Evolutionary conservation across 2,329 filamentous ascomycete species (phyloP).

Genomic region (Orbilia javanica): DNA sequence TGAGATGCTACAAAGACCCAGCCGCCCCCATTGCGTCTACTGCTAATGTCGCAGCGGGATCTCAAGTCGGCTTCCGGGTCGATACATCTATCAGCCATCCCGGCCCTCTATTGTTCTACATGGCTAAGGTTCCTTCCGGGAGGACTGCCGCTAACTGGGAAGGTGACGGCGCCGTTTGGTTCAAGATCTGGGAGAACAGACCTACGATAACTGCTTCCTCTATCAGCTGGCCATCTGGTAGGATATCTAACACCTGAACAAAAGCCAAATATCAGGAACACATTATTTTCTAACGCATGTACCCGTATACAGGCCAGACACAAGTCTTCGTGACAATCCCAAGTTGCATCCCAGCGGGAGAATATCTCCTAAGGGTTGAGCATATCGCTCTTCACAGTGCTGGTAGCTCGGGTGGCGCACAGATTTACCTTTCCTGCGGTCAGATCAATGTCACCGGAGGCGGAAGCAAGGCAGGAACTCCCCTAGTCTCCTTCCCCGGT

Average conservation of each 20-base stretch:
- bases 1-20: conserved; percentile 68
- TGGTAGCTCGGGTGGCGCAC: conserved; percentile 63
- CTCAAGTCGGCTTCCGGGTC: conserved; percentile 62
- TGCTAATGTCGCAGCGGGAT: conserved; percentile 65
- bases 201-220: conserved; percentile 61
- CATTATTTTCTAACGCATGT: background rate
- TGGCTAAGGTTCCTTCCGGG: conserved; percentile 64
- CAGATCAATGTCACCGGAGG: conserved; percentile 67
- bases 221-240: conserved; percentile 60
- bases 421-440: conserved; percentile 68
- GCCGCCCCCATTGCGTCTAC: conserved; percentile 64
- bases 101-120: conserved; percentile 66
- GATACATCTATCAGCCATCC: conserved; percentile 65
- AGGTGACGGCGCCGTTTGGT: conserved; percentile 65
- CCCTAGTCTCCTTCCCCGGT: conserved; percentile 67
- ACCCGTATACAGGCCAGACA: conserved; percentile 37
- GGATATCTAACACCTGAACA: background rate
- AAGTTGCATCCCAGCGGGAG: conserved; percentile 65
- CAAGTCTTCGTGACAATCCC: conserved; percentile 65
- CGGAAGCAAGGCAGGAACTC: conserved; percentile 65
- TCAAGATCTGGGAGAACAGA: conserved; percentile 65
- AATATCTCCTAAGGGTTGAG: conserved; percentile 68
- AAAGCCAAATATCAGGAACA: background rate
- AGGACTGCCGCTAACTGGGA: conserved; percentile 63
- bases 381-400: conserved; percentile 69